These are phyloP conservation scores for Geotrichum fermentans DNA, from an alignment of 1,139 yeast species.

Conservation along the genomic window DNA sequence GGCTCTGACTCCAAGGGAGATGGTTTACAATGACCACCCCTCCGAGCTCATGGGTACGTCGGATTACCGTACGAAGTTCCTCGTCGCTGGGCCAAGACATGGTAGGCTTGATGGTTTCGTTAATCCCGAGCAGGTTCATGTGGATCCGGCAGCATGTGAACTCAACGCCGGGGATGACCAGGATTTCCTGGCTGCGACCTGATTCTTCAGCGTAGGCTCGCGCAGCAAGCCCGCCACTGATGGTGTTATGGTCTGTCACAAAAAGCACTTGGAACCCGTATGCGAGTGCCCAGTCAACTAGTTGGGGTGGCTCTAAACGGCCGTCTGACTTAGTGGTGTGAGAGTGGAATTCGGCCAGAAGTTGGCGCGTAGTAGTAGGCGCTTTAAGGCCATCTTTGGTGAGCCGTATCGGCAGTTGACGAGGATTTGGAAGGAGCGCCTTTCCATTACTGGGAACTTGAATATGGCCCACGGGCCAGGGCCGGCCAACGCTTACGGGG, in stretches of 20 bases:
- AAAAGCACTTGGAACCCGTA: conserved; percentile 28
- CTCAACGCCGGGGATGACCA: conserved; percentile 31
- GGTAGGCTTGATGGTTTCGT: conserved; percentile 26
- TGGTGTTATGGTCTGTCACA: conserved; percentile 30
- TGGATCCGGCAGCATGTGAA: conserved; percentile 31
- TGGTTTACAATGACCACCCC: conserved; percentile 30
- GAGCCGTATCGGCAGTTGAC: neutral
- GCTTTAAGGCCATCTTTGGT: neutral
- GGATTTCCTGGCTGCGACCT: conserved; percentile 7
- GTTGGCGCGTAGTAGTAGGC: neutral
- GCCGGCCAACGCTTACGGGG: neutral
- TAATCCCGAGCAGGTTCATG: conserved; percentile 31
- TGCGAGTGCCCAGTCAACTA: conserved; percentile 31
- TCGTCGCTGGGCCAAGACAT: conserved; percentile 26
- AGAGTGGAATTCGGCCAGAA: conserved; percentile 27
- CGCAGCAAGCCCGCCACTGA: conserved; percentile 27
- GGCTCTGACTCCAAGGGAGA: conserved; percentile 27
- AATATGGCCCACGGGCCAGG: neutral
- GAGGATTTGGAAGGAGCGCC: neutral
- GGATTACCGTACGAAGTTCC: conserved; percentile 24
- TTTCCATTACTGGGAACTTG: neutral
- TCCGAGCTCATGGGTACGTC: conserved; percentile 25
- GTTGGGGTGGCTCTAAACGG: conserved; percentile 25
- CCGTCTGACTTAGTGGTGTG: conserved; percentile 31
- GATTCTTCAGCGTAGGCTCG: conserved; percentile 20